Evolutionary conservation across 1,139 yeast species (phyloP), one percentile per base, ranked within the genome.

Genomic region (Barnettozyma hawaiiensis): DNA sequence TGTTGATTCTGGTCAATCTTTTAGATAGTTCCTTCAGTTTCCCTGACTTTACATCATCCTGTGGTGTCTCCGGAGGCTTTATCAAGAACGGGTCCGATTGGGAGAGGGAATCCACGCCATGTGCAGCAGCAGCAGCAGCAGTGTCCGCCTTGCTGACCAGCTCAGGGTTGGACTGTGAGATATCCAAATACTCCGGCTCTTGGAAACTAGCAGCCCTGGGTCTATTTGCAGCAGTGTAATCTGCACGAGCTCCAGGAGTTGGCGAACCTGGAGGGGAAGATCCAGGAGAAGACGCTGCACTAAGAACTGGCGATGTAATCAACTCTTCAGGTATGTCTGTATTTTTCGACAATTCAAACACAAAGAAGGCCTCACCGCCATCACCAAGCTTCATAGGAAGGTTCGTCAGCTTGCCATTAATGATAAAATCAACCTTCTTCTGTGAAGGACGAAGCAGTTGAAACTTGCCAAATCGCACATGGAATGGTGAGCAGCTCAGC

Each of bases 311-410:
- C 0, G 97, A 87, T 0, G 98, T 89, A 52, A 87, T 75, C 48
- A 87, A 73, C 49, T 86, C 84, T 45, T 73, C 71, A 1, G 96
- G 95, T 15, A 90, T 83, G 40, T 75, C 75, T 21, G 64, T 62
- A 39, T 64, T 64, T 43, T 74, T 72, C 32, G 75, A 75, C 2
- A 97, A 85, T 58, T 90, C 96, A 66, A 92, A 90, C 39, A 92
- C 98, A 60, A 92, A 92, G 61, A 89, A 90, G 0, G 97, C 98
- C 63, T 92, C 99, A 21, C 99, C 99, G 3, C 95, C 96, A 48
- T 92, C 98, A 11, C 97, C 96, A 40, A 92, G 67, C 63, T 92
- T 92, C 98, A 92, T 92, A 11, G 96, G 96, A 44, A 90, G 69
- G 54, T 86, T 83, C 0, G 95, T 84, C 44, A 81, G 74, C 48